These are phyloP conservation scores for Hygrophoropsis aurantiaca DNA, from an alignment of 768 basidiomycete genomes.

Conservation along the genomic window DNA sequence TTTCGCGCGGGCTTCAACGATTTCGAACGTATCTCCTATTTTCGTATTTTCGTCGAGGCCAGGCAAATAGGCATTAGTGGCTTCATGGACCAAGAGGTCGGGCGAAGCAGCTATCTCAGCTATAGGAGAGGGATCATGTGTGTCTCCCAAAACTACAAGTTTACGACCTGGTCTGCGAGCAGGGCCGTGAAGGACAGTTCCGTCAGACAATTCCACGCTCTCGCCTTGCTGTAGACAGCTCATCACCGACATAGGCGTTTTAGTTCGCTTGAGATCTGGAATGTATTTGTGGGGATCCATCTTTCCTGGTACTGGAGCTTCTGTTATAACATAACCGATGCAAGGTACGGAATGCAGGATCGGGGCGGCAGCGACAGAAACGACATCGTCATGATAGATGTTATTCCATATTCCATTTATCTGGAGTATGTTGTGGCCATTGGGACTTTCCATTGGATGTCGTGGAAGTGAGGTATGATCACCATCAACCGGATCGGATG, in stretches of 20 bases:
- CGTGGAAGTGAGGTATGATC: slow-evolving; percentile 48
- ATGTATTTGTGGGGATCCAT: slow-evolving; percentile 68
- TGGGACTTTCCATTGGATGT: slow-evolving; percentile 52
- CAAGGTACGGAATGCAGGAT: slow-evolving; percentile 81
- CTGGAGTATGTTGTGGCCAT: slow-evolving; percentile 64
- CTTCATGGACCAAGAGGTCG: slow-evolving; percentile 83
- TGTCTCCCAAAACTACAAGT: slow-evolving; percentile 82
- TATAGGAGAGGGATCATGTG: slow-evolving; percentile 74
- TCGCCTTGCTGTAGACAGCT: slow-evolving; percentile 65
- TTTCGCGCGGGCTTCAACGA: slow-evolving; percentile 60
- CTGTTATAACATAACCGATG: slow-evolving; percentile 73
- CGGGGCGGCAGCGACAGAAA: slow-evolving; percentile 74
- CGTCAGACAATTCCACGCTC: slow-evolving; percentile 63
- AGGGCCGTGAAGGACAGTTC: slow-evolving; percentile 71
- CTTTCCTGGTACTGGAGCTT: slow-evolving; percentile 74
- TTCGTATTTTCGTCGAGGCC: slow-evolving; percentile 62
- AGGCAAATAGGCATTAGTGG: slow-evolving; percentile 83
- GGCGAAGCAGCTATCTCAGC: slow-evolving; percentile 58
- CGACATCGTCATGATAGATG: slow-evolving; percentile 53
- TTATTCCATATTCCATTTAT: slow-evolving; percentile 62
- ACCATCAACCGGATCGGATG: slow-evolving; percentile 54
- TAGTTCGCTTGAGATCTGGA: slow-evolving; percentile 67
- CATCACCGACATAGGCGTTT: slow-evolving; percentile 68
- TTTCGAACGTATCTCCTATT: slow-evolving; percentile 56
- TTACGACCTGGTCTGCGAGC: slow-evolving; percentile 67